Evolutionary conservation across 2,329 filamentous ascomycete species (phyloP).

Genomic region (Penicillium brevicompactum): DNA sequence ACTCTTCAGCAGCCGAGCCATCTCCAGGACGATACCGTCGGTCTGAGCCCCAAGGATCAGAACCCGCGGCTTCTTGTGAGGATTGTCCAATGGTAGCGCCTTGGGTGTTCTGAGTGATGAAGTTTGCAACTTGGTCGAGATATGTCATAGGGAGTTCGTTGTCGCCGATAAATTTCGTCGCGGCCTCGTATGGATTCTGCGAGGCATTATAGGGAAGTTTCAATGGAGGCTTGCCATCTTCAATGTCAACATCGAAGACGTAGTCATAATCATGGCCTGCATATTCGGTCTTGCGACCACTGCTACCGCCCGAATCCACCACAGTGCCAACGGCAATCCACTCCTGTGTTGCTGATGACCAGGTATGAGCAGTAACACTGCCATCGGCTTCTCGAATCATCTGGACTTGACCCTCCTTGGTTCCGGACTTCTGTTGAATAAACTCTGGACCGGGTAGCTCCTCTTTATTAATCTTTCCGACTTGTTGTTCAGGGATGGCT

Average conservation of each 20-base stretch:
- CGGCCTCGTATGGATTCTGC: slow-evolving; percentile 89
- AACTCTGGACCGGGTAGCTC: slow-evolving; percentile 88
- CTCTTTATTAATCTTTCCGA: slow-evolving; percentile 86
- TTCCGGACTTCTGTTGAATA: slow-evolving; percentile 75
- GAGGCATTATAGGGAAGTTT: slow-evolving; percentile 94
- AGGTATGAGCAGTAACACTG: slow-evolving; percentile 82
- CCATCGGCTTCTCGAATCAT: slow-evolving; percentile 85
- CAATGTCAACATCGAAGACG: slow-evolving; percentile 95
- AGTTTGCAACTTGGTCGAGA: slow-evolving; percentile 88
- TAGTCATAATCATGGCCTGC: slow-evolving; percentile 90
- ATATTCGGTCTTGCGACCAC: slow-evolving; percentile 74
- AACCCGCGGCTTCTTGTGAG: slow-evolving; percentile 49
- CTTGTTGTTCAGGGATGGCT: slow-evolving; percentile 82
- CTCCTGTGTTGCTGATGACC: slow-evolving; percentile 71
- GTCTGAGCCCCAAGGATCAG: slow-evolving; percentile 78
- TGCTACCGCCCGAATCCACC: slow-evolving; percentile 83
- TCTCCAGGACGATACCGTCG: slow-evolving; percentile 77
- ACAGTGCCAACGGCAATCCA: slow-evolving; percentile 95
- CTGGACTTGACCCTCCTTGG: slow-evolving; percentile 94
- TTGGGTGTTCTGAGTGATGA: slow-evolving; percentile 87
- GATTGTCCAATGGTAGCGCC: slow-evolving; percentile 76
- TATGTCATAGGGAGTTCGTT: slow-evolving; percentile 87
- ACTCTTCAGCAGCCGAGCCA: slow-evolving; percentile 39
- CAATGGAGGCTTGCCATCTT: slow-evolving; percentile 87
- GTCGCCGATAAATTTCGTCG: slow-evolving; percentile 84